Evolutionary conservation across 2,329 filamentous ascomycete species (phyloP).

Genomic region (Alternaria panax): DNA sequence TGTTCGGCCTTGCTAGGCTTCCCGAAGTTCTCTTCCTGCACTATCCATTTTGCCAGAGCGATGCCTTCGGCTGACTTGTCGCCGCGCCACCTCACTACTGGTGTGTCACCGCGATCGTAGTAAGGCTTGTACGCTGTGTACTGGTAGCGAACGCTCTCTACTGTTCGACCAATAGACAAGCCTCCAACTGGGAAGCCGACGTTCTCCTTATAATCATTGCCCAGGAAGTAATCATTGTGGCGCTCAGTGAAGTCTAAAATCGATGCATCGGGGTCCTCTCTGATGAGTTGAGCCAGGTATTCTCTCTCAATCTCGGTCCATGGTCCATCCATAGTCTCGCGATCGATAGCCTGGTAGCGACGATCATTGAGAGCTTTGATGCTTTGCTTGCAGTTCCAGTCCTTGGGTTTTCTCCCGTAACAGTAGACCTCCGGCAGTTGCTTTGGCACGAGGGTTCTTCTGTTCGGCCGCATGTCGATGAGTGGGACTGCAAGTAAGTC

Average conservation of each 20-base stretch:
- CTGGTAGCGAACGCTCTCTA: slow-evolving; percentile 38
- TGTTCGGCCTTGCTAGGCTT: slow-evolving; percentile 8
- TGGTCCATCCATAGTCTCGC: slow-evolving; percentile 23
- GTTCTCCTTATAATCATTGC: slow-evolving; percentile 13
- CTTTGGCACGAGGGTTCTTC: slow-evolving; percentile 22
- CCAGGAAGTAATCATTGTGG: slow-evolving; percentile 33
- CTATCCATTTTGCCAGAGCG: not conserved
- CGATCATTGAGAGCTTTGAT: slow-evolving; percentile 41
- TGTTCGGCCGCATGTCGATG: slow-evolving; percentile 39
- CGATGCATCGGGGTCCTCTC: slow-evolving; percentile 25
- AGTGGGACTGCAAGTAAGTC: slow-evolving; percentile 28
- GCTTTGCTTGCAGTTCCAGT: slow-evolving; percentile 32
- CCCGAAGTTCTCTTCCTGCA: slow-evolving; percentile 10
- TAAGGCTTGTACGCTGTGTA: slow-evolving; percentile 31
- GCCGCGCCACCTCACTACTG: slow-evolving; percentile 12
- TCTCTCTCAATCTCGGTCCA: slow-evolving; percentile 31
- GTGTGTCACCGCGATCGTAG: slow-evolving; percentile 30
- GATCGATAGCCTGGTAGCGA: slow-evolving; percentile 32
- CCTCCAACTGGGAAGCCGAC: slow-evolving; percentile 16
- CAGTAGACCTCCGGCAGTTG: slow-evolving; percentile 23
- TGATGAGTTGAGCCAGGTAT: slow-evolving; percentile 25
- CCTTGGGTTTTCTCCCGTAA: slow-evolving; percentile 27
- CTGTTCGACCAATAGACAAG: slow-evolving; percentile 30
- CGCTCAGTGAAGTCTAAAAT: slow-evolving; percentile 36
- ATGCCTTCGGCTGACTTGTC: slow-evolving; percentile 14